Evolutionary conservation across 352 stramenopile genomes (phyloP), one percentile per base, ranked within the genome.

Genomic region (Globisporangium apiculatum): DNA sequence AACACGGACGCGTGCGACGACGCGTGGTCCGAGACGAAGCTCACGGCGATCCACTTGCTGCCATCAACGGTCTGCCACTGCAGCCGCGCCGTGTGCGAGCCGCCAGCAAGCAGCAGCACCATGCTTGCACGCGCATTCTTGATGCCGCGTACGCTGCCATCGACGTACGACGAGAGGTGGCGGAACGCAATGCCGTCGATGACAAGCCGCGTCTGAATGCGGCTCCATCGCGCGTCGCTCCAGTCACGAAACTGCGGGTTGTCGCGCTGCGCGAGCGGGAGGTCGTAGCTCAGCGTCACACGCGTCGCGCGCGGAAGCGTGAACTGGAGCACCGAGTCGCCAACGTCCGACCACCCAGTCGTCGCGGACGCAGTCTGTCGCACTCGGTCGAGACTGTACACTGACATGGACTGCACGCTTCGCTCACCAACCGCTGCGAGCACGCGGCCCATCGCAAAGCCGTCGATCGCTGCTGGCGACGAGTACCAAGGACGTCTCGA

Each of bases 31-130:
- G 79, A 87, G 49, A 91, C 73, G 60, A 89, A 89, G 37, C 71
- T 87, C 31, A 91, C 82, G 7, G 73, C 69, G 31, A 61, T 71
- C 82, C 82, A 91, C 37, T 73, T 69, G 55, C 55, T 87, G 15
- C 76, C 76, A 51, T 89, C 79, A 0, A 89, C 69, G 36, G 88
- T 90, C 66, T 92, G 71, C 83, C 83, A 92, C 51, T 90, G 83
- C 2, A 92, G 53, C 48, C 79, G 74, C 12, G 70, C 72, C 38
- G 72, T 83, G 60, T 92, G 83, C 6, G 62, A 83, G 6, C 83
- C 83, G 17, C 65, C 76, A 51, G 69, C 66, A 0, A 92, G 65
- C 1, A 69, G 66, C 0, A 92, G 48, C 40, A 86, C 67, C 72
- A 92, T 89, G 42, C 60, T 90, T 14, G 83, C 83, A 55, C 59